A percentile compares a stretch with the other conserved stretches of the same genome.
These are phyloP conservation scores for Aspergillus phoenicis DNA, from an alignment of 2,329 filamentous ascomycete genomes.

Conservation along the genomic window DNA sequence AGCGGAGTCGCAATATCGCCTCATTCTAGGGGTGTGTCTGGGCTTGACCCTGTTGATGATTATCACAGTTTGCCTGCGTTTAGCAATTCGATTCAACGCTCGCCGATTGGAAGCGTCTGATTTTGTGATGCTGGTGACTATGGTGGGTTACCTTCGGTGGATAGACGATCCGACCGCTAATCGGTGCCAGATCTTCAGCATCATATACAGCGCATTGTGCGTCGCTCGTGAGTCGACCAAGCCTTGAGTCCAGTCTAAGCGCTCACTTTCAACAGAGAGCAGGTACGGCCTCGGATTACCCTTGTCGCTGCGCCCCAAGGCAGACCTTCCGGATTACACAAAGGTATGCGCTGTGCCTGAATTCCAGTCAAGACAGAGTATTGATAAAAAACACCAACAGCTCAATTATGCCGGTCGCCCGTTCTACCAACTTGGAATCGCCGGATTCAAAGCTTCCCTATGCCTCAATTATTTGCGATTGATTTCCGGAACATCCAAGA, in stretches of 20 bases:
- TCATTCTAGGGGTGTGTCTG: conserved; percentile 55
- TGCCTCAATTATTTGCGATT: conserved; percentile 57
- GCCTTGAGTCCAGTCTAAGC: not conserved
- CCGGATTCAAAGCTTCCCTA: conserved; percentile 59
- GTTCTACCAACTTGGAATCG: conserved; percentile 59
- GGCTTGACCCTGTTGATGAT: conserved; percentile 50
- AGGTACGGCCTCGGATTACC: conserved; percentile 57
- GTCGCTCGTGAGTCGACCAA: conserved; percentile 50
- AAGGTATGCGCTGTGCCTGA: conserved; percentile 24
- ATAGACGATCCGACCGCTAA: conserved; percentile 26
- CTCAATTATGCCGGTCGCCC: conserved; percentile 58
- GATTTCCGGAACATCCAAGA: conserved; percentile 52
- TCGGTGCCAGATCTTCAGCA: conserved; percentile 44
- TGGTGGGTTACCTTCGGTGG: conserved; percentile 28
- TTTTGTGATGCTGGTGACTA: conserved; percentile 43
- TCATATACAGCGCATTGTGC: conserved; percentile 55
- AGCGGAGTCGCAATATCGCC: conserved; percentile 50
- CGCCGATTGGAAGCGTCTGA: conserved; percentile 54
- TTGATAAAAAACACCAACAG: conserved; percentile 18
- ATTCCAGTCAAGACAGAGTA: not conserved
- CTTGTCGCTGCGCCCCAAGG: conserved; percentile 46
- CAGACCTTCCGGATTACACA: conserved; percentile 50
- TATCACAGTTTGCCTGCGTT: conserved; percentile 44
- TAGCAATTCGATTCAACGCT: conserved; percentile 47
- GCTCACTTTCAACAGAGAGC: conserved; percentile 46